phyloP scores from a whole-genome alignment of 805 yeast genomes.

The Nakazawaea ishiwadae region DNA sequence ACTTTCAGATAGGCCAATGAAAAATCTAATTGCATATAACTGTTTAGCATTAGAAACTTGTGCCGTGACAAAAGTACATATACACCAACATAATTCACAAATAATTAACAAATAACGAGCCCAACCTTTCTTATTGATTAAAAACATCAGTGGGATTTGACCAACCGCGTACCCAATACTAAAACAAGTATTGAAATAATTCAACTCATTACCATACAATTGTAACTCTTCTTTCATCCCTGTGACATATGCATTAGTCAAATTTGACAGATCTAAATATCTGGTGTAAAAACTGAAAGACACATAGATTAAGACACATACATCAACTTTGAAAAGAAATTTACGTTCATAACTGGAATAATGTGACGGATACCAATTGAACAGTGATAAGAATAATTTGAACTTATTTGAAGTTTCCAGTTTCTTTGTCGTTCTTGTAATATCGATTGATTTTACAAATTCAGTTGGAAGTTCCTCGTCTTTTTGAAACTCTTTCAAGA shows the following conservation, averaged over 20 bases:
- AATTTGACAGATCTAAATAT: conserved; percentile 55
- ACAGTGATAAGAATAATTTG: too few relatives aligned
- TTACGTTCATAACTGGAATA: not conserved
- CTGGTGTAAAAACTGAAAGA: not conserved
- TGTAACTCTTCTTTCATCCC: conserved; percentile 53
- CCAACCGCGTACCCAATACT: not conserved
- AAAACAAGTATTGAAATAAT: not conserved
- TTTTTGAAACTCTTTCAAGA: too few relatives aligned
- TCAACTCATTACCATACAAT: conserved; percentile 59
- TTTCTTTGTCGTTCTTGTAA: too few relatives aligned
- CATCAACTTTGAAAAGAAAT: not conserved
- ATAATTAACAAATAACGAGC: not conserved
- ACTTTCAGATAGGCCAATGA: not conserved
- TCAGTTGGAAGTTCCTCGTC: too few relatives aligned
- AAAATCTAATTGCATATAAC: not conserved
- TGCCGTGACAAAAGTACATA: not conserved
- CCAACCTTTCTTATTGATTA: not conserved
- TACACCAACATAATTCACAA: not conserved
- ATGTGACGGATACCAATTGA: not conserved
- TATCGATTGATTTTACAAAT: too few relatives aligned
- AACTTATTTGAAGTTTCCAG: too few relatives aligned
- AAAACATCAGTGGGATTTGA: not conserved
- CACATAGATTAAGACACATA: not conserved
- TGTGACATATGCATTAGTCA: conserved; percentile 63
- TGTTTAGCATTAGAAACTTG: not conserved